Percentiles rank a stretch among this genome's conserved stretches.
Conservation (phyloP, 352 stramenopile species). For the Phytophthora cactorum region DNA sequence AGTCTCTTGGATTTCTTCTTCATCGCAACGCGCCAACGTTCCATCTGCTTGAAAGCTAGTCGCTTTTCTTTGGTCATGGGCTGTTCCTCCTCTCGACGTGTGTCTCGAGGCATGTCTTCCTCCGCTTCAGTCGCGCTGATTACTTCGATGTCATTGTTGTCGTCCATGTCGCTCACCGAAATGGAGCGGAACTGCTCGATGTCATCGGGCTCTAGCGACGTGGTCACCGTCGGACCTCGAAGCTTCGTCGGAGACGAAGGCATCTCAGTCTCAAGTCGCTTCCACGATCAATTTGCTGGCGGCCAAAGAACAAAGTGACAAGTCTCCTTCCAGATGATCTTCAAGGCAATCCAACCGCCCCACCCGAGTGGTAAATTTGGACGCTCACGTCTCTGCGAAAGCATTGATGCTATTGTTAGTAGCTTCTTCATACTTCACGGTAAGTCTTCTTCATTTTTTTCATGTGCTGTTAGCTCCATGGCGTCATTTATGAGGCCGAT, state of each 20-base stretch:
- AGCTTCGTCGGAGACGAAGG: conserved; percentile 34
- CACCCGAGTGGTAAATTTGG: too few relatives aligned
- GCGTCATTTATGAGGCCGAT: too few relatives aligned
- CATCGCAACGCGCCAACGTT: conserved; percentile 46
- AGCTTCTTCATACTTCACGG: too few relatives aligned
- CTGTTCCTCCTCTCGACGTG: conserved; percentile 31
- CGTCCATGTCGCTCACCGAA: conserved; percentile 36
- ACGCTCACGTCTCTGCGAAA: too few relatives aligned
- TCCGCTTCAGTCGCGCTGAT: conserved; percentile 25
- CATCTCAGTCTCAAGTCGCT: conserved; percentile 6
- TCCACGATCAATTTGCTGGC: too few relatives aligned
- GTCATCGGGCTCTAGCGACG: conserved; percentile 20
- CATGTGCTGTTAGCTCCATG: too few relatives aligned
- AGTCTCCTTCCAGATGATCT: background rate
- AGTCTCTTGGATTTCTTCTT: conserved; percentile 31
- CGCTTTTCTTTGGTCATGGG: conserved; percentile 45
- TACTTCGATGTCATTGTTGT: conserved; percentile 36
- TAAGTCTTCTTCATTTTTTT: too few relatives aligned
- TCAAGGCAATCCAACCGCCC: background rate
- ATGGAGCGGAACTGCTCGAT: conserved; percentile 26
- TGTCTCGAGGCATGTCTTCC: conserved; percentile 14
- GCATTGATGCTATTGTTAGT: too few relatives aligned
- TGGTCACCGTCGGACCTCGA: conserved; percentile 24
- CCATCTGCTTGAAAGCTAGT: conserved; percentile 44
- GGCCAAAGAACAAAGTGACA: background rate